Evolutionary conservation across 495 filamentous ascomycete genomes (phyloP), one percentile per base, ranked within the genome.

Genomic region (Penicillium angulare): DNA sequence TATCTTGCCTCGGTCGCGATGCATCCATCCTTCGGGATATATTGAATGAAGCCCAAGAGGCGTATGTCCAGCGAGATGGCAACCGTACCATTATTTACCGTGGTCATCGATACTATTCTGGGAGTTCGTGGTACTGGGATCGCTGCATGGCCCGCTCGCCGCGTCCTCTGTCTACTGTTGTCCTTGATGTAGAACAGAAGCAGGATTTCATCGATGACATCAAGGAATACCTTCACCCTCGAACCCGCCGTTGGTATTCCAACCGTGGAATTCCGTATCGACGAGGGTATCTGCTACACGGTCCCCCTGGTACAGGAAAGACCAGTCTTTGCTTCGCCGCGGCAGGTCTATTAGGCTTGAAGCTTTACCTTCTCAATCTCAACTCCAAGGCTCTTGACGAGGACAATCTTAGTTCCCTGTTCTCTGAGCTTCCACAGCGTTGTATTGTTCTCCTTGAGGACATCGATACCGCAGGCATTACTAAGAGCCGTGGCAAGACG

Each of bases 201-300:
- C 64, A 82, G 8, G 76, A 73, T 21, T 78, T 96, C 16, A 66
- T 95, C 24, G 67, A 75, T 13, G 92, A 97, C 65, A 88, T 96
- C 64, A 90, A 90, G 66, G 90, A 96, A 57, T 97, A 92, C 57
- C 71, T 96, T 6, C 84, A 90, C 49, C 85, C 87, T 0, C 72
- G 76, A 2, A 91, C 86, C 2, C 73, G 84, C 6, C 70, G 75
- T 13, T 96, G 90, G 90, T 93, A 93, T 55, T 82, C 86, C 0
- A 83, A 84, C 41, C 78, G 88, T 0, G 90, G 76, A 2, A 79
- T 80, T 29, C 74, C 74, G 0, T 77, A 79, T 52, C 65, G 75
- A 0, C 71, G 72, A 12, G 75, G 75, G 0, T 78, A 78, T 38
- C 60, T 79, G 6, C 61, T 79, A 0, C 66, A 79, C 46, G 73